phyloP scores from a whole-genome alignment of 2,329 filamentous ascomycete genomes.

The Exophiala sp. region DNA sequence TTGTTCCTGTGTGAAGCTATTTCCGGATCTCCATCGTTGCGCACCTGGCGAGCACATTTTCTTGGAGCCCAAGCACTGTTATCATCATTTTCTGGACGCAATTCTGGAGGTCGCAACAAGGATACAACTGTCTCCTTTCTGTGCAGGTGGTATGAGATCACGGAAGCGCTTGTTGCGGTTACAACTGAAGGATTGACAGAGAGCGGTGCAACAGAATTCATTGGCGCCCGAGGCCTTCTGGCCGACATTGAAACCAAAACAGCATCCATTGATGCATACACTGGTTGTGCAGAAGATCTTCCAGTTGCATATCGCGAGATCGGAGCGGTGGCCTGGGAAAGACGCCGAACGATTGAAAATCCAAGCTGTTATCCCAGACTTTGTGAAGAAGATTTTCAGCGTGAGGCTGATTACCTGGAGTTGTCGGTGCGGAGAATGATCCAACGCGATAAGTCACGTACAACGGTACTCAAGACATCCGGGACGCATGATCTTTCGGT shows the following conservation, averaged over 20 bases:
- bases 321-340: conserved; percentile 10
- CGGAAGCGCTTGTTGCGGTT: conserved; percentile 10
- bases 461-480: conserved; percentile 33
- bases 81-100: conserved; percentile 6
- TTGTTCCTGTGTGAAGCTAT: conserved; percentile 44
- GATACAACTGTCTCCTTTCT: neutral
- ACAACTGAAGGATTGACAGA: conserved; percentile 3
- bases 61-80: conserved; percentile 42
- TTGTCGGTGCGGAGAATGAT: conserved; percentile 28
- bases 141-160: conserved; percentile 33
- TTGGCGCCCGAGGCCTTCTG: neutral
- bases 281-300: conserved; percentile 11
- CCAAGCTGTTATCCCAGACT: neutral
- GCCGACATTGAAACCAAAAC: neutral
- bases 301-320: conserved; percentile 5
- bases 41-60: conserved; percentile 42
- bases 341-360: neutral
- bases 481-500: neutral
- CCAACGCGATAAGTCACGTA: conserved; percentile 16
- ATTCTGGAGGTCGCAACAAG: conserved; percentile 39
- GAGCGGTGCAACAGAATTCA: neutral
- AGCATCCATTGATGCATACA: conserved; percentile 9
- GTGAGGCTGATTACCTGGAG: conserved; percentile 34
- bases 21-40: conserved; percentile 38
- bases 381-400: conserved; percentile 8